Conservation (phyloP, 768 basidiomycete genomes). For the Termitomyces sp. region DNA sequence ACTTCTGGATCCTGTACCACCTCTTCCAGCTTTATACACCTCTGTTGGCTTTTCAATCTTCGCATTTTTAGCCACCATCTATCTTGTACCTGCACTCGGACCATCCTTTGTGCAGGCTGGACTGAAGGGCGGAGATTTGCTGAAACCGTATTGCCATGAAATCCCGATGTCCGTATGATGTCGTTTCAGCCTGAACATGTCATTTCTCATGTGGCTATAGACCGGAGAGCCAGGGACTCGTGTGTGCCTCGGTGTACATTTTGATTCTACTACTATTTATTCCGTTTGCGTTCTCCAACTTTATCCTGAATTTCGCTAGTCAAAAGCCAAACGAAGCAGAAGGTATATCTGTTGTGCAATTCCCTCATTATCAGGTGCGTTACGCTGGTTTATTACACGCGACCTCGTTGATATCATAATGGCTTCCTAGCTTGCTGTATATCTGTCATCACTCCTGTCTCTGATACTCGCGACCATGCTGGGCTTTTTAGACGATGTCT, state of each 20-base stretch:
- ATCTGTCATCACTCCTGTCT: constrained; percentile 89
- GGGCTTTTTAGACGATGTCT: constrained; percentile 95
- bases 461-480: constrained; percentile 89
- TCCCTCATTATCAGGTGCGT: constrained; percentile 73
- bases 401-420: not conserved
- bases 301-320: constrained; percentile 43
- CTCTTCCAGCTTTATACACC: constrained; percentile 67
- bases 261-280: constrained; percentile 86
- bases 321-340: constrained; percentile 37
- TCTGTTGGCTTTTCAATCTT: constrained; percentile 81
- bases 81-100: constrained; percentile 79
- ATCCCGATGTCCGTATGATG: constrained; percentile 56
- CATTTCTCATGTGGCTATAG: constrained; percentile 33
- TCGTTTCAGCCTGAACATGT: not conserved
- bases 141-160: constrained; percentile 61
- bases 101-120: constrained; percentile 76
- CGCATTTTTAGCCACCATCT: constrained; percentile 71
- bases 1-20: constrained; percentile 60
- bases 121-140: constrained; percentile 79
- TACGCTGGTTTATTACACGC: not conserved
- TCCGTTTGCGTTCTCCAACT: constrained; percentile 87
- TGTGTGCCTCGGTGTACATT: constrained; percentile 87
- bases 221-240: constrained; percentile 91
- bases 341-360: constrained; percentile 61
- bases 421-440: constrained; percentile 70